Percentiles rank a stretch among this genome's conserved stretches.
phyloP scores from a whole-genome alignment of 208 protist genomes.

The Acanthamoeba triangularis region DNA sequence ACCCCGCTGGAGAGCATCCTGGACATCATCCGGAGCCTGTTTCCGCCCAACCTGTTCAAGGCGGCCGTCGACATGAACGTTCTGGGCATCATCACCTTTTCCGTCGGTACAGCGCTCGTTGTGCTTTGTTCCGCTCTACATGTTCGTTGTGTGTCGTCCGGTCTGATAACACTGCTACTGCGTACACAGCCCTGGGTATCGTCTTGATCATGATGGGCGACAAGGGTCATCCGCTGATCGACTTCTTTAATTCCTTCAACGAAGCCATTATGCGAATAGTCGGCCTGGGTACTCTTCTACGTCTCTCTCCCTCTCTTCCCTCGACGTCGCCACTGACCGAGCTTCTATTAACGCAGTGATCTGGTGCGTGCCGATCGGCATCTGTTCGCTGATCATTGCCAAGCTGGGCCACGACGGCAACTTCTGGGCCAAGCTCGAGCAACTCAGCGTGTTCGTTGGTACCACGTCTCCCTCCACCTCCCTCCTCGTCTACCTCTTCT shows the following conservation, averaged over 20 bases:
- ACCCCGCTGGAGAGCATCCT: constrained; percentile 62
- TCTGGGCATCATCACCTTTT: constrained; percentile 74
- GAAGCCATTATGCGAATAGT: constrained; percentile 76
- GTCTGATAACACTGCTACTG: neutral
- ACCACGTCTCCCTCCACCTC: neutral
- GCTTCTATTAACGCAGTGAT: neutral
- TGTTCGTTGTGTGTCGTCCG: neutral
- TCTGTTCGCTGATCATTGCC: constrained; percentile 70
- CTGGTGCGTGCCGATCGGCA: constrained; percentile 71
- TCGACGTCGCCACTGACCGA: neutral
- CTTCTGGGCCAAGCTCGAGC: constrained; percentile 55
- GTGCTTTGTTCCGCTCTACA: neutral
- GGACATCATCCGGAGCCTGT: constrained; percentile 68
- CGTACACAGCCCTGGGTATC: constrained; percentile 30
- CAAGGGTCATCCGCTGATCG: constrained; percentile 8
- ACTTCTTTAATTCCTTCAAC: constrained; percentile 76
- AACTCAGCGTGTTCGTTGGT: constrained; percentile 58
- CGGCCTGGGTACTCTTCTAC: neutral
- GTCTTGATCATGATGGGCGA: constrained; percentile 32
- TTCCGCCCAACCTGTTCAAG: constrained; percentile 72
- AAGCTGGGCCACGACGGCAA: constrained; percentile 38
- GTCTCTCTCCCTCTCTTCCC: neutral
- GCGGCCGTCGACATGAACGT: constrained; percentile 75
- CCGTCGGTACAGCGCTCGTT: neutral
- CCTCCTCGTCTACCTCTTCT: neutral